Conservation (phyloP, 306 rosid species). For the Sphenostylis stenocarpa region DNA sequence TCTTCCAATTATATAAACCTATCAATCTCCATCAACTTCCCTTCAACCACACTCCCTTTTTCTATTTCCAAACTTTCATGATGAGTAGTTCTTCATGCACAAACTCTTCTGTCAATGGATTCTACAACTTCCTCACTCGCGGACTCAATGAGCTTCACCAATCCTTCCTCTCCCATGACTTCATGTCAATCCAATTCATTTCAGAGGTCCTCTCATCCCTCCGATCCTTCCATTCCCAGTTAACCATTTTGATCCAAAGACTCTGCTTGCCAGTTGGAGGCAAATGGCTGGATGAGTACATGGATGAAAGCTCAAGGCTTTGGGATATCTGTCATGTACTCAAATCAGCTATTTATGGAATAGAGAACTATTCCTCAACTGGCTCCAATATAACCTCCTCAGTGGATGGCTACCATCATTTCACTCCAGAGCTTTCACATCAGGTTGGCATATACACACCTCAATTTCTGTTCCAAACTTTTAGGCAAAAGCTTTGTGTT, state of each 20-base stretch:
- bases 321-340: conserved; percentile 70
- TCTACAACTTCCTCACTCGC: conserved; percentile 58
- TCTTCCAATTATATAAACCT: conserved; percentile 37
- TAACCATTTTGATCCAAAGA: conserved; percentile 61
- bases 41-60: conserved; percentile 16
- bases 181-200: conserved; percentile 69
- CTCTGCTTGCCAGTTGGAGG: conserved; percentile 70
- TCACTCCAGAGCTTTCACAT: conserved; percentile 48
- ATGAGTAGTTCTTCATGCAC: conserved; percentile 59
- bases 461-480: not conserved
- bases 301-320: conserved; percentile 77
- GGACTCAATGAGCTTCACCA: conserved; percentile 56
- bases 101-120: conserved; percentile 63
- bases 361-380: conserved; percentile 46
- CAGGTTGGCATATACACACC: conserved; percentile 46
- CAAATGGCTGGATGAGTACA: conserved; percentile 77
- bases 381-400: conserved; percentile 44
- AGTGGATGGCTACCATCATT: conserved; percentile 43
- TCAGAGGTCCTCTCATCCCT: conserved; percentile 58
- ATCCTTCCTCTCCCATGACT: conserved; percentile 40
- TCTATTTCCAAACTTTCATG: conserved; percentile 14
- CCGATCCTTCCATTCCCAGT: conserved; percentile 55
- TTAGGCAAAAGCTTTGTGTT: not conserved
- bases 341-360: conserved; percentile 55
- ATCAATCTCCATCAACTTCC: conserved; percentile 52